Base-by-base conservation (phyloP, 176 grass and related monocot genomes). In the Oryza nivara region DNA sequence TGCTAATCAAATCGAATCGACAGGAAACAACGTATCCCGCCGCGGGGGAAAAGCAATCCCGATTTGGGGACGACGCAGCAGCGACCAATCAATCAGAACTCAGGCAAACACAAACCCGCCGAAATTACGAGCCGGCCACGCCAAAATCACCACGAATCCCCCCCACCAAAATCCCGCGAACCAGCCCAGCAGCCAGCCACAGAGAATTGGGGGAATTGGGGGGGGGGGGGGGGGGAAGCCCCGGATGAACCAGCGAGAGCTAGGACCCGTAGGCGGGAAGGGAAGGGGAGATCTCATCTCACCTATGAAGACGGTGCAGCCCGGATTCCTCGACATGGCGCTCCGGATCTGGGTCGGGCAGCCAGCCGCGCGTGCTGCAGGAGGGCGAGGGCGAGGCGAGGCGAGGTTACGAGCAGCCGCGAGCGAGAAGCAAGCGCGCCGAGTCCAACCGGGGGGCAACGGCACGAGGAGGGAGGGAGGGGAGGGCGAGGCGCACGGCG, bases 281-380 rank as follows among this genome's bases (percentile, higher is more conserved):
- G 49, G 54, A 46, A 77, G 20, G 0, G 16, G 75, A 71, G 51
- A 88, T 82, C 85, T 85, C 74, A 88, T 82, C 85, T 85, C 74
- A 97, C 94, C 94, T 88, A 97, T 91, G 89, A 86, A 97, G 71
- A 97, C 94, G 65, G 87, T 74, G 82, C 84, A 88, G 48, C 79
- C 72, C 65, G 94, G 91, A 75, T 97, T 89, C 76, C 89, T 88
- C 78, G 94, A 58, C 94, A 94, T 97, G 16, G 86, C 23, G 28
- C 56, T 17, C 47, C 76, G 76, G 81, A 90, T 87, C 88, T 80
- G 74, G 49, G 12, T 52, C 3, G 35, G 3, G 35, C 35, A 6
- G 30, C 30, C 30, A 32, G 30, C 30, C 30, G 30, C 30, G 30
- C 30, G 30, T 32, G 30, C 30, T 32, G 2, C 30, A 32, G 30